phyloP scores from a whole-genome alignment of 345 rosid genomes.

The Populus euphratica region DNA sequence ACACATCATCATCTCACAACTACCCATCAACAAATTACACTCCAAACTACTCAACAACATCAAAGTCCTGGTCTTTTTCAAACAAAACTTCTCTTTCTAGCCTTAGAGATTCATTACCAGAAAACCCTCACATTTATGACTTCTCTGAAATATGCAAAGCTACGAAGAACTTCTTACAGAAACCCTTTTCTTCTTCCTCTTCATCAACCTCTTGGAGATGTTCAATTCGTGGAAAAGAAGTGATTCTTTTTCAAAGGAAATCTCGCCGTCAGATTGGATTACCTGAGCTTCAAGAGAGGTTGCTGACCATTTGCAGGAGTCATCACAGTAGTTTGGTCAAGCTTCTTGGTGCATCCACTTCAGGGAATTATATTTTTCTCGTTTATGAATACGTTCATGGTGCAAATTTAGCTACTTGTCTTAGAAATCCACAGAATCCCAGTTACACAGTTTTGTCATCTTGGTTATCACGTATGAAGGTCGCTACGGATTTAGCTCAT shows the following conservation, averaged over 20 bases:
- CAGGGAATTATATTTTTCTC: slow-evolving; percentile 28
- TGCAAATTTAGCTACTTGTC: slow-evolving; percentile 24
- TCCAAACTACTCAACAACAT: background rate
- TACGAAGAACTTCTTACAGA: slow-evolving; percentile 28
- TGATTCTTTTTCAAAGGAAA: slow-evolving; percentile 24
- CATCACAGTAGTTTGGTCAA: slow-evolving; percentile 65
- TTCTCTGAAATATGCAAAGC: slow-evolving; percentile 30
- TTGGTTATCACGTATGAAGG: slow-evolving; percentile 27
- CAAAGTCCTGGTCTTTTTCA: slow-evolving; percentile 4
- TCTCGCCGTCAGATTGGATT: slow-evolving; percentile 37
- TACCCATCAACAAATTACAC: background rate
- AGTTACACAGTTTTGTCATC: slow-evolving; percentile 20
- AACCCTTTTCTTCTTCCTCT: slow-evolving; percentile 36
- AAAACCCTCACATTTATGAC: slow-evolving; percentile 28
- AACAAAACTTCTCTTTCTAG: slow-evolving; percentile 20
- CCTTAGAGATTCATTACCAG: slow-evolving; percentile 29
- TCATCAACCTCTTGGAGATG: slow-evolving; percentile 42
- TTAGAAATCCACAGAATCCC: slow-evolving; percentile 21
- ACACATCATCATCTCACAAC: background rate
- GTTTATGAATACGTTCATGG: slow-evolving; percentile 25
- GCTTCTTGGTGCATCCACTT: slow-evolving; percentile 67
- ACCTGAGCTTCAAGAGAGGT: slow-evolving; percentile 43
- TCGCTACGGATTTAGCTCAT: slow-evolving; percentile 26
- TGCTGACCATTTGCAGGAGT: slow-evolving; percentile 61
- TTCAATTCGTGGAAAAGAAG: slow-evolving; percentile 25